These are phyloP conservation scores for Bromus sterilis DNA, from an alignment of 176 grass and related monocot species.

Conservation along the genomic window DNA sequence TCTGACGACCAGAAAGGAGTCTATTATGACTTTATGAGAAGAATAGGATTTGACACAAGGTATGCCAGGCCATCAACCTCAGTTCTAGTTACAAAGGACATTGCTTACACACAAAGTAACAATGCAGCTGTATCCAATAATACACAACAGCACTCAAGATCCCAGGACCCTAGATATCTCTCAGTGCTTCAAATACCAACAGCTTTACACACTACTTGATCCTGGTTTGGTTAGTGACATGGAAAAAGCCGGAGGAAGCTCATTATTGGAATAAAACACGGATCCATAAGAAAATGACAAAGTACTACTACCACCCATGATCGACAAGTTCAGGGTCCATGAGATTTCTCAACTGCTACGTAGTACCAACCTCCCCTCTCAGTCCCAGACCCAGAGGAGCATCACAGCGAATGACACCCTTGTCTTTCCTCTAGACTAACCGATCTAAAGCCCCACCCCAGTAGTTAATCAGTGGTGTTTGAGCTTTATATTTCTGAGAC, in stretches of 20 bases:
- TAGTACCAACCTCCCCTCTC: slow-evolving; percentile 1
- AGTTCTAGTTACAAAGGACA: not conserved
- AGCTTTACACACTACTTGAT: not conserved
- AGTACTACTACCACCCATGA: slow-evolving; percentile 20
- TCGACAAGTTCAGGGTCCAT: slow-evolving; percentile 12
- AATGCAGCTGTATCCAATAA: not conserved
- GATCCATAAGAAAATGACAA: slow-evolving; percentile 24
- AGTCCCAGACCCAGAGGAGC: slow-evolving; percentile 20
- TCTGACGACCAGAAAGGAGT: not conserved
- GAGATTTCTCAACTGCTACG: slow-evolving; percentile 26
- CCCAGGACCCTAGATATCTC: not conserved
- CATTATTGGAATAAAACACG: slow-evolving; percentile 15
- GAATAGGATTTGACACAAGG: not conserved
- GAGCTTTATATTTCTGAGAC: not conserved
- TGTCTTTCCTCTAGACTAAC: slow-evolving; percentile 34
- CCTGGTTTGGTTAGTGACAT: not conserved
- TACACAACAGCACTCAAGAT: not conserved
- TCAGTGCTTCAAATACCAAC: not conserved
- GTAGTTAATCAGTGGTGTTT: not conserved
- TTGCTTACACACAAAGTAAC: not conserved
- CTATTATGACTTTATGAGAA: not conserved
- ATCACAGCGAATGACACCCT: slow-evolving; percentile 28
- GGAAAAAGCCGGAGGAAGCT: not conserved
- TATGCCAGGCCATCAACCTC: not conserved
- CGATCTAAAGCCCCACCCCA: not conserved